A percentile compares a stretch with the other conserved stretches of the same genome.
Evolutionary conservation across 805 yeast species (phyloP).

Genomic region (Komagataella populi): DNA sequence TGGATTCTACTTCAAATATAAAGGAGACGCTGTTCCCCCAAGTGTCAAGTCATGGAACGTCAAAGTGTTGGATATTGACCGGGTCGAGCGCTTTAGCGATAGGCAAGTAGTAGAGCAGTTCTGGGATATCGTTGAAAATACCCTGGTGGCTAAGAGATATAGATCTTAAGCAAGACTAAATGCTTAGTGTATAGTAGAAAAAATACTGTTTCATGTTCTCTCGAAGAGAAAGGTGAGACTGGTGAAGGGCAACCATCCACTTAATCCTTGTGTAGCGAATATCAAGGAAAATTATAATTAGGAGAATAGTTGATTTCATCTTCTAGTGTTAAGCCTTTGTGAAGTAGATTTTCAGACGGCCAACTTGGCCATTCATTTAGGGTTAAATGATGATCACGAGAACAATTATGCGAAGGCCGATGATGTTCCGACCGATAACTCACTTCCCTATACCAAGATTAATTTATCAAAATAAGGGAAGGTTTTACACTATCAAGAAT

Average conservation of each 20-base stretch:
- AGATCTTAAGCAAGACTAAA: conserved; percentile 7
- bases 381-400: background rate
- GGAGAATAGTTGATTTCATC: background rate
- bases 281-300: background rate
- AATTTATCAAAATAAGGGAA: background rate
- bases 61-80: conserved; percentile 61
- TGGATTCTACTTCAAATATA: conserved; percentile 68
- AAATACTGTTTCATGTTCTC: background rate
- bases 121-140: conserved; percentile 75
- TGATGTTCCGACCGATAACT: background rate
- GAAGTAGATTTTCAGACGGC: background rate
- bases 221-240: background rate
- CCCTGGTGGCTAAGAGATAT: conserved; percentile 56
- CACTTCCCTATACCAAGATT: background rate
- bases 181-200: background rate
- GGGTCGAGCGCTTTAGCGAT: conserved; percentile 76
- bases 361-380: background rate
- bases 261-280: background rate
- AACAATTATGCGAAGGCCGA: background rate
- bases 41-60: conserved; percentile 84
- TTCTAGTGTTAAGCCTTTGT: background rate
- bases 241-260: background rate
- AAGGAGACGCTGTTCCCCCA: conserved; percentile 69
- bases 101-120: conserved; percentile 73
- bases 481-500: background rate